phyloP scores from a whole-genome alignment of 2,329 filamentous ascomycete species.

The Cordyceps farinosa region DNA sequence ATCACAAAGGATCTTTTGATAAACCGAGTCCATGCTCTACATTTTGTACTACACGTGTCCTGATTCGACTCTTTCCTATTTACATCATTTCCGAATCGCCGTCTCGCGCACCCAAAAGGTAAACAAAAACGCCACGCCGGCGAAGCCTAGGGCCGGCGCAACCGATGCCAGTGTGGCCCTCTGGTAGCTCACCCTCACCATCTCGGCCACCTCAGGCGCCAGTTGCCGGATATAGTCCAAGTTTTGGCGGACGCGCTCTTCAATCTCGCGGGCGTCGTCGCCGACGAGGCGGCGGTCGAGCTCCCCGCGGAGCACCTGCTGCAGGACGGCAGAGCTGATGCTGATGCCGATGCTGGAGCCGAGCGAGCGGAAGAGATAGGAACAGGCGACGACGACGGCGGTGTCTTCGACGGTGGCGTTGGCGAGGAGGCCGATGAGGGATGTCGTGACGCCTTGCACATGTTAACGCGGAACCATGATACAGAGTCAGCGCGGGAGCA shows the following conservation, averaged over 20 bases:
- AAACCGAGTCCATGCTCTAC: background rate
- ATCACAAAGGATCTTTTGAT: background rate
- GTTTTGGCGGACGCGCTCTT: slow-evolving; percentile 65
- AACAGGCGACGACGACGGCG: slow-evolving; percentile 73
- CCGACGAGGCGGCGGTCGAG: slow-evolving; percentile 54
- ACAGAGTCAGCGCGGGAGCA: background rate
- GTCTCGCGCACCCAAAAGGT: slow-evolving; percentile 56
- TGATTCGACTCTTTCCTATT: background rate
- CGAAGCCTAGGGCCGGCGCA: slow-evolving; percentile 35
- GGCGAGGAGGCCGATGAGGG: slow-evolving; percentile 67
- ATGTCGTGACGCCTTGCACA: slow-evolving; percentile 60
- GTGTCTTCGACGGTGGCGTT: slow-evolving; percentile 65
- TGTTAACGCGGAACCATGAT: background rate
- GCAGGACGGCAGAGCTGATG: slow-evolving; percentile 67
- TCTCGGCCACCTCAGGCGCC: slow-evolving; percentile 52
- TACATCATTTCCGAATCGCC: slow-evolving; percentile 26
- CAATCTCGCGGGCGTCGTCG: slow-evolving; percentile 60
- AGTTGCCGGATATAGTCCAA: slow-evolving; percentile 65
- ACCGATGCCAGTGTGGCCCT: slow-evolving; percentile 40
- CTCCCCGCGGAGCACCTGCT: slow-evolving; percentile 59
- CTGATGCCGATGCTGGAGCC: slow-evolving; percentile 74
- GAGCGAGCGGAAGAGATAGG: slow-evolving; percentile 75
- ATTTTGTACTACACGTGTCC: background rate
- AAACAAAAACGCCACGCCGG: slow-evolving; percentile 36
- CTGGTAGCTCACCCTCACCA: slow-evolving; percentile 67